Evolutionary conservation across 2,329 filamentous ascomycete species (phyloP).

Genomic region (Graphiopsis chlorocephala): DNA sequence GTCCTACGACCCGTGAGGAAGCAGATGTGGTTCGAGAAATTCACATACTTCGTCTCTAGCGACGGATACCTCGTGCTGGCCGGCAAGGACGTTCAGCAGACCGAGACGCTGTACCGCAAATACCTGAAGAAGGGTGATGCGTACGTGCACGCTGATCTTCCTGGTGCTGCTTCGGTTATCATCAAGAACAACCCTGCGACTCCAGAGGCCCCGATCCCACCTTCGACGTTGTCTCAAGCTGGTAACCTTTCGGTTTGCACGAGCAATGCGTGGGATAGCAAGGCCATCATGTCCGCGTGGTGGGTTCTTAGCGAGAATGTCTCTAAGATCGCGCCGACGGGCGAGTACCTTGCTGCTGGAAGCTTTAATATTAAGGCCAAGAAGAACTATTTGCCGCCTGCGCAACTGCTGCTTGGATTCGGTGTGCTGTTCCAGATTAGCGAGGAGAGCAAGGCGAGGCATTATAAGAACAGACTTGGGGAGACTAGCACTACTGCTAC

Average conservation of each 20-base stretch:
- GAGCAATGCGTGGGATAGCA: slow-evolving; percentile 91
- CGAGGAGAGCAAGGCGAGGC: slow-evolving; percentile 77
- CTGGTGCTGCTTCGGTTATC: slow-evolving; percentile 78
- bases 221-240: slow-evolving; percentile 86
- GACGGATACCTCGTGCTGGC: slow-evolving; percentile 89
- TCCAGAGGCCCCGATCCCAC: slow-evolving; percentile 82
- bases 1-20: slow-evolving; percentile 77
- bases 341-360: slow-evolving; percentile 76
- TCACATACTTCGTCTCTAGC: slow-evolving; percentile 89
- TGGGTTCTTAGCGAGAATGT: slow-evolving; percentile 92
- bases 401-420: slow-evolving; percentile 82
- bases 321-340: slow-evolving; percentile 74
- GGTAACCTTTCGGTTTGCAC: slow-evolving; percentile 80
- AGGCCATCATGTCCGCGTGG: slow-evolving; percentile 92
- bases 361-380: slow-evolving; percentile 78
- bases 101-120: slow-evolving; percentile 84
- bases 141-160: slow-evolving; percentile 86
- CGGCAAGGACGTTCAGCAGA: slow-evolving; percentile 84
- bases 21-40: slow-evolving; percentile 96
- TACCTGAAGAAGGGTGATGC: slow-evolving; percentile 86
- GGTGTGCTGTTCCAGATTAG: slow-evolving; percentile 85
- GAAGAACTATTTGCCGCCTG: slow-evolving; percentile 88
- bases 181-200: slow-evolving; percentile 82
- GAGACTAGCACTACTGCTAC: slow-evolving; percentile 27
- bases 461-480: slow-evolving; percentile 70